Evolutionary conservation across 164 flowering plant species (phyloP), one percentile per base, ranked within the genome.

Genomic region (Taxillus chinensis): DNA sequence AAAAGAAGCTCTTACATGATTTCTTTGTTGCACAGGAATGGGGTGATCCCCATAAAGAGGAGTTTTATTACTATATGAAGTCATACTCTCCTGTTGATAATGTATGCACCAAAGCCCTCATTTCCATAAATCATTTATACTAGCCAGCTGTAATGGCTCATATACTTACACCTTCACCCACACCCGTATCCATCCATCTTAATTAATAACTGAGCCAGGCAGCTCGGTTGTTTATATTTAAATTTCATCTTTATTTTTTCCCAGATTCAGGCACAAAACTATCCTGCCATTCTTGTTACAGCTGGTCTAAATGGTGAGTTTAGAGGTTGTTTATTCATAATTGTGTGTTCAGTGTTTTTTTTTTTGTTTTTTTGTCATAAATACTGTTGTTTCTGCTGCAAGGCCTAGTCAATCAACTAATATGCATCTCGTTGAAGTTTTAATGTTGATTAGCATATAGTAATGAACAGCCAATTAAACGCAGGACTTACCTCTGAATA

Each of bases 51-150:
- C 77, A 90, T 15, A 74, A 82, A 73, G 83, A 86, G 75, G 86
- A 86, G 67, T 89, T 70, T 54, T 89, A 89, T 67, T 74, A 60
- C 68, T 89, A 89, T 69, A 84, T 89, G 89, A 89, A 83, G 76
- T 85, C 96, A 15, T 89, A 89, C 69, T 89, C 96, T 41, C 96
- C 92, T 27, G 85, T 89, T 65, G 96, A 89, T 68, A 86, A 86
- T 75, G 92, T 83, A 55, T 77, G 86, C 53, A 56, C 41, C 11
- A 14, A 11, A 8, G 51, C 3, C 13, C 3, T 11, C 13, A 8
- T 48, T 14, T 48, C 9, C 13, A 48, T 48, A 27, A 27, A 27
- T 11, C 51, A 43, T 43, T 43, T 48, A 48, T 48, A 48, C 9
- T 48, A 48, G 51, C 13, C 51, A 3, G 13, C 3, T 11, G 13